These are phyloP conservation scores for Fusarium verrucosum DNA, from an alignment of 2,329 filamentous ascomycete species.

Conservation along the genomic window DNA sequence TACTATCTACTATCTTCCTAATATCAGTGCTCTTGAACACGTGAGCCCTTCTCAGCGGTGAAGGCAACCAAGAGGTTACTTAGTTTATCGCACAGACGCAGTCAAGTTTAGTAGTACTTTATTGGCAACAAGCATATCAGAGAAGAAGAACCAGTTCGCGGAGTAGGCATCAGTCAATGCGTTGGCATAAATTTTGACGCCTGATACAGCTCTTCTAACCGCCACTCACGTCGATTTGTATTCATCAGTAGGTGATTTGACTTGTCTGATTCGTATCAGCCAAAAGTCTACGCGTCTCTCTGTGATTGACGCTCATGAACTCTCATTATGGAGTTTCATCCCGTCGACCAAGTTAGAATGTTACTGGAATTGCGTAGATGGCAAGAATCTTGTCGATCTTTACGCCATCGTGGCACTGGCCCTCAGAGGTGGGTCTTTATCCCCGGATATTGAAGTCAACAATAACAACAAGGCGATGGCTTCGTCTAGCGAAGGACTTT, in stretches of 20 bases:
- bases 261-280: background rate
- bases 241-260: conserved; percentile 1
- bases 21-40: conserved; percentile 12
- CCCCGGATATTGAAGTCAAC: background rate
- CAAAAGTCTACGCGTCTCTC: conserved; percentile 1
- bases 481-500: conserved; percentile 2
- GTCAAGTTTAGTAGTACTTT: conserved; percentile 7
- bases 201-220: conserved; percentile 7
- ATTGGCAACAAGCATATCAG: conserved; percentile 1
- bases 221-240: conserved; percentile 26
- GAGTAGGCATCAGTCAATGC: conserved; percentile 17
- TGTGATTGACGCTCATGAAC: background rate
- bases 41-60: conserved; percentile 29
- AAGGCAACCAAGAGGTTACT: background rate
- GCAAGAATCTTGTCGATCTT: conserved; percentile 16
- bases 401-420: conserved; percentile 2
- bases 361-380: background rate
- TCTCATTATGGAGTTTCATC: conserved; percentile 5
- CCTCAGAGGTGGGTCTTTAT: conserved; percentile 12
- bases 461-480: conserved; percentile 2
- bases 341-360: background rate
- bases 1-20: too few relatives aligned
- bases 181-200: conserved; percentile 32
- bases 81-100: conserved; percentile 29
- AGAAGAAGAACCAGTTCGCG: background rate